phyloP scores from a whole-genome alignment of 306 rosid genomes.

The cucumber (Cucumis sativus) region DNA sequence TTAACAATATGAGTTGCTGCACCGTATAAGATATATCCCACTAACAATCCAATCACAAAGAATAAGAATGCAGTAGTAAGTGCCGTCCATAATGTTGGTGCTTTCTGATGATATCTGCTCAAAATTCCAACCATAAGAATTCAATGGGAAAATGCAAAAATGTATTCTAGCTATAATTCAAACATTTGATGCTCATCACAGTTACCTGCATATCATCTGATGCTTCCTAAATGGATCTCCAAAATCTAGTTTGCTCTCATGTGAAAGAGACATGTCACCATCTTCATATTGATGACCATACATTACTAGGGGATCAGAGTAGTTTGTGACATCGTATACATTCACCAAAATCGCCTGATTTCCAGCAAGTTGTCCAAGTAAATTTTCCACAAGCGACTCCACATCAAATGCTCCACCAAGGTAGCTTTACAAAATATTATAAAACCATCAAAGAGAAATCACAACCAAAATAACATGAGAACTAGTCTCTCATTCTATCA shows the following conservation, averaged over 20 bases:
- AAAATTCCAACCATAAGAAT: not conserved
- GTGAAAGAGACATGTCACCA: conserved; percentile 58
- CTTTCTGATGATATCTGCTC: conserved; percentile 87
- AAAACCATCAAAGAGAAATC: not conserved
- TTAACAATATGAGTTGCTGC: conserved; percentile 90
- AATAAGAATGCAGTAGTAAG: conserved; percentile 46
- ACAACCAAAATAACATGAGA: not conserved
- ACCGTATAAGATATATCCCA: conserved; percentile 80
- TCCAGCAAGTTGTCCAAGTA: conserved; percentile 96
- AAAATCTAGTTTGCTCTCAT: conserved; percentile 86
- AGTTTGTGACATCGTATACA: conserved; percentile 80
- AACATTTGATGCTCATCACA: not conserved
- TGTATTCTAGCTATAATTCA: not conserved
- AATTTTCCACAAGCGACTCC: conserved; percentile 94
- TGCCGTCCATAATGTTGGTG: conserved; percentile 71
- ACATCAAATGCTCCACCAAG: conserved; percentile 97
- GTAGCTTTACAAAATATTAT: conserved; percentile 21
- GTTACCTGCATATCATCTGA: conserved; percentile 83
- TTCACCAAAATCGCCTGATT: conserved; percentile 83
- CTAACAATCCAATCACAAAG: conserved; percentile 65
- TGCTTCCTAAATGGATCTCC: conserved; percentile 94
- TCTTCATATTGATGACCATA: conserved; percentile 77
- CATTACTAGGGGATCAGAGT: conserved; percentile 64
- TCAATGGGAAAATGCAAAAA: conserved; percentile 1
- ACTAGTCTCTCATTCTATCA: not conserved